Evolutionary conservation across 2,329 filamentous ascomycete genomes (phyloP).

Genomic region (Sarocladiaceae sp.): DNA sequence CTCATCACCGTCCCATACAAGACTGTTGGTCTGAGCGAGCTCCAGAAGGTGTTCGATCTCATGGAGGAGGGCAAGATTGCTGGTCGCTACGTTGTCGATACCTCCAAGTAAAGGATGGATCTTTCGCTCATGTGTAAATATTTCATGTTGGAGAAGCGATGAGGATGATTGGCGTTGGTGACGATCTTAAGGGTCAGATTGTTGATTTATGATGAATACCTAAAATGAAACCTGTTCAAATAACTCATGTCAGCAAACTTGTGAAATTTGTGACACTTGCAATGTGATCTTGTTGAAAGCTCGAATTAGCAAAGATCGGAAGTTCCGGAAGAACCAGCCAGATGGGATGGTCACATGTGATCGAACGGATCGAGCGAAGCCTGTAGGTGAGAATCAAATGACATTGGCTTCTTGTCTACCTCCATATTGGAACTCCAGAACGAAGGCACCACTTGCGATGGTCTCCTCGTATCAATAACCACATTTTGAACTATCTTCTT

Average conservation of each 20-base stretch:
- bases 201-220: not conserved
- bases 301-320: too few species aligned
- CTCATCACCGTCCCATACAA: conserved; percentile 87
- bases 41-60: conserved; percentile 75
- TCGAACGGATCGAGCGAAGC: too few species aligned
- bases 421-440: not conserved
- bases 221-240: conserved; percentile 1
- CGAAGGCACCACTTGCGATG: not conserved
- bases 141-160: not conserved
- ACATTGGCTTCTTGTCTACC: conserved; percentile 7
- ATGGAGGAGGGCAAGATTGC: conserved; percentile 68
- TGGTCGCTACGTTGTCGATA: conserved; percentile 79
- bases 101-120: conserved; percentile 46
- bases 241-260: not conserved
- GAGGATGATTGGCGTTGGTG: conserved; percentile 3
- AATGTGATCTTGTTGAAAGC: too few species aligned
- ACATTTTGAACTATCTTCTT: conserved; percentile 7
- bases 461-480: not conserved
- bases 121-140: conserved; percentile 15
- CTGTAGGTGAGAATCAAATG: too few species aligned
- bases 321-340: too few species aligned
- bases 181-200: not conserved
- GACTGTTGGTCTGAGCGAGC: conserved; percentile 73
- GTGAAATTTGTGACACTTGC: too few species aligned
- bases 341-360: too few species aligned